These are phyloP conservation scores for Aspergillus ostianus DNA, from an alignment of 495 filamentous ascomycete species.

Conservation along the genomic window DNA sequence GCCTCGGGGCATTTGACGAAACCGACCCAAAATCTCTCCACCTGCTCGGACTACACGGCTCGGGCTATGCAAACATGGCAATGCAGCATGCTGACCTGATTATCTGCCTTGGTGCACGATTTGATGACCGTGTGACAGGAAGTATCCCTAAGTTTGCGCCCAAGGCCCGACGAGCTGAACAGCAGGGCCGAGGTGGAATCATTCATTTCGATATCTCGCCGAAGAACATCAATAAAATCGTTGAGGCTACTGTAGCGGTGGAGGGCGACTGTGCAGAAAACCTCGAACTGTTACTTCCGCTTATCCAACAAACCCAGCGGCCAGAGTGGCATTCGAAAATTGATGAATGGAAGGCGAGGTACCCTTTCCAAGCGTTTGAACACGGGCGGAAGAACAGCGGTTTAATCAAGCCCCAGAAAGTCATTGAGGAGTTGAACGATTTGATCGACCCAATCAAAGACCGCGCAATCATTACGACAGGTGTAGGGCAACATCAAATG, in stretches of 20 bases:
- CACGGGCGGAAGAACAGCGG: slow-evolving; percentile 59
- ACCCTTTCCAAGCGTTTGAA: slow-evolving; percentile 75
- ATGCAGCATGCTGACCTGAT: slow-evolving; percentile 64
- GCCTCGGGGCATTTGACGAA: slow-evolving; percentile 61
- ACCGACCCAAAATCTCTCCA: slow-evolving; percentile 55
- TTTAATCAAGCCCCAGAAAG: slow-evolving; percentile 84
- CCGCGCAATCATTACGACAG: slow-evolving; percentile 80
- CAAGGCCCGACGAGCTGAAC: slow-evolving; percentile 51
- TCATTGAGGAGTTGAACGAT: slow-evolving; percentile 79
- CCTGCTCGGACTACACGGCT: slow-evolving; percentile 66
- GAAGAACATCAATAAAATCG: slow-evolving; percentile 65
- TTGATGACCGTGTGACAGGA: slow-evolving; percentile 61
- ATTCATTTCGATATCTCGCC: slow-evolving; percentile 65
- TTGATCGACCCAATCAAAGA: slow-evolving; percentile 72
- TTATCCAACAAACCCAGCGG: slow-evolving; percentile 59
- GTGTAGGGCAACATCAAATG: slow-evolving; percentile 97
- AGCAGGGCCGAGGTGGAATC: slow-evolving; percentile 57
- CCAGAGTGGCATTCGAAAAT: slow-evolving; percentile 87
- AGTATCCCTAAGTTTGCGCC: slow-evolving; percentile 56
- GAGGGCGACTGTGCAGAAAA: slow-evolving; percentile 64
- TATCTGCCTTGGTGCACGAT: slow-evolving; percentile 60
- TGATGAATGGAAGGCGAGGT: slow-evolving; percentile 79
- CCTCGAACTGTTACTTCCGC: slow-evolving; percentile 69
- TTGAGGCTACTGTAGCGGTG: slow-evolving; percentile 58
- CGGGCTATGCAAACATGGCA: slow-evolving; percentile 61